phyloP scores from a whole-genome alignment of 441 rosid genomes.

The Mallotus japonicus region DNA sequence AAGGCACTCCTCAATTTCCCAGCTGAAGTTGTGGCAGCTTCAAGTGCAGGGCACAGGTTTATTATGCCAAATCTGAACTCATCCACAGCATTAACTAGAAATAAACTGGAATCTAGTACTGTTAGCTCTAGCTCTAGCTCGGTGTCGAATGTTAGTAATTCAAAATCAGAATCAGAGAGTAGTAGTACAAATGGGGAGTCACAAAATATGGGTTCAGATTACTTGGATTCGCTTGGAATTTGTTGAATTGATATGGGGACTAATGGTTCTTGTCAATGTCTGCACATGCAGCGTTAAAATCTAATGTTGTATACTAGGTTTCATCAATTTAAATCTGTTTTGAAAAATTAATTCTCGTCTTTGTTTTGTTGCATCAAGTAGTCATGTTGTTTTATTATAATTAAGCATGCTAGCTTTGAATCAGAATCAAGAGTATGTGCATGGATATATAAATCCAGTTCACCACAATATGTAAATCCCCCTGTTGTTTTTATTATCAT shows the following conservation, averaged over 20 bases:
- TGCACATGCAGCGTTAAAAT: no score
- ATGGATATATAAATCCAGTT: no score
- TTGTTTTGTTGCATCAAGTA: no score
- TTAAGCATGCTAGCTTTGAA: no score
- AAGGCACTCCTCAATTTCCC: slow-evolving; percentile 71
- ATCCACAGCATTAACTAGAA: neutral
- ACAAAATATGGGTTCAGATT: neutral
- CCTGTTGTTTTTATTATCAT: no score
- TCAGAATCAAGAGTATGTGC: no score
- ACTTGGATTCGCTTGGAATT: neutral
- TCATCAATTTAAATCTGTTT: no score
- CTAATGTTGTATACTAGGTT: no score
- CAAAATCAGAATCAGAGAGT: slow-evolving; percentile 24
- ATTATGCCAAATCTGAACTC: slow-evolving; percentile 1
- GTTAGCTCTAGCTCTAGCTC: slow-evolving; percentile 12
- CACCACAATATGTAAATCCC: no score
- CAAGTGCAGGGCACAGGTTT: slow-evolving; percentile 18
- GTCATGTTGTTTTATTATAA: no score
- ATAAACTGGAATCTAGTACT: slow-evolving; percentile 16
- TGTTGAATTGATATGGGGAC: neutral
- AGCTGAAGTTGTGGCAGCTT: slow-evolving; percentile 35
- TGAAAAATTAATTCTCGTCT: no score
- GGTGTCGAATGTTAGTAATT: neutral
- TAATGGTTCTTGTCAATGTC: neutral
- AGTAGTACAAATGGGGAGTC: neutral